Base-by-base conservation (phyloP, 2,329 filamentous ascomycete genomes). In the Dothistroma septosporum region DNA sequence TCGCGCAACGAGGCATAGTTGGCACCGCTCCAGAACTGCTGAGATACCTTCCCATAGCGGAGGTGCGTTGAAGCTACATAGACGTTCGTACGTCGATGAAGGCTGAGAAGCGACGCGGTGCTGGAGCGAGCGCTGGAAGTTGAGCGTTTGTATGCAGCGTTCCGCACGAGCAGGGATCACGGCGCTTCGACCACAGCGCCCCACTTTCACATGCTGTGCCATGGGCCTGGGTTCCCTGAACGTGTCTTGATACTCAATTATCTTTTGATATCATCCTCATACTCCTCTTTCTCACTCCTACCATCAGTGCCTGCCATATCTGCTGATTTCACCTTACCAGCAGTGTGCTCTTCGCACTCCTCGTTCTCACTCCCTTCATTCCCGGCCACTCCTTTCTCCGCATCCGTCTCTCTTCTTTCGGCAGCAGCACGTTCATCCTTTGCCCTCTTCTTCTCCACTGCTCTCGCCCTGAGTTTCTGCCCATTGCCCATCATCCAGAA, bases 401-500 rank as follows among this genome's bases (percentile, higher is more conserved):
- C 24, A 35, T 53, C 50, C 14, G 50, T 12, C 14, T 16, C 28
- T n/a, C 50, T 28, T 6, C 11, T n/a, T 19, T 28, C 24, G 12
- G 24, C 50, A 21, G 24, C 50, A 32, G 50, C 50, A 28, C 31
- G 24, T 33, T 59, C 62, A n/a, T 58, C 58, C 46, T 61, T 59
- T 48, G 9, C 49, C 14, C 35, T 35, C 56, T 53, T 59, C 54
- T 60, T 62, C 55, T 64, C 61, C n/a, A 50, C 59, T n/a, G 55
- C 59, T 48, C 67, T 64, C 19, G 72, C 7, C 24, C 68, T 58
- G 63, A 67, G 66, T 19, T 52, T 57, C 61, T 64, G 58, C 2
- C 67, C 68, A 24, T 61, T 65, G 22, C 44, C 53, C 67, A 69
- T 69, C 37, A 70, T 55, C 61, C 62, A 62, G 44, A 67, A 67